These are phyloP conservation scores for Euphorbia pulcherrima DNA, from an alignment of 345 rosid genomes.

Conservation along the genomic window DNA sequence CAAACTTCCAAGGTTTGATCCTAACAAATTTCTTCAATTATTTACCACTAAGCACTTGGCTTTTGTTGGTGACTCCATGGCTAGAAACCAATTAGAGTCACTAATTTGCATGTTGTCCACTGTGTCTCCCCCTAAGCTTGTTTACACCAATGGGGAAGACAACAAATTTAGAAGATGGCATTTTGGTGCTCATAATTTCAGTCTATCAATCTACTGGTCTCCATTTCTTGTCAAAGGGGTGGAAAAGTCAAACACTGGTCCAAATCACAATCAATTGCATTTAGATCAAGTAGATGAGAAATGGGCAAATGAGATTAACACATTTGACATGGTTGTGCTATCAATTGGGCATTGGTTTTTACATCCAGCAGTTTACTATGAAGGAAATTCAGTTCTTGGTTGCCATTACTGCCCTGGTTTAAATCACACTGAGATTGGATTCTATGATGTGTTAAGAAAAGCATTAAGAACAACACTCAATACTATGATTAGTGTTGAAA, in stretches of 20 bases:
- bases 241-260: conserved; percentile 63
- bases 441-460: conserved; percentile 66
- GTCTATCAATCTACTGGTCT: conserved; percentile 81
- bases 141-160: conserved; percentile 64
- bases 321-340: conserved; percentile 52
- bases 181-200: conserved; percentile 51
- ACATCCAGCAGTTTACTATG: conserved; percentile 78
- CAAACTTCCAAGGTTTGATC: conserved; percentile 76
- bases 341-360: conserved; percentile 95
- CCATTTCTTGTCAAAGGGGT: conserved; percentile 83
- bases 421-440: conserved; percentile 74
- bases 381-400: conserved; percentile 61
- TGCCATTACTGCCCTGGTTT: conserved; percentile 76
- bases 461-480: conserved; percentile 62
- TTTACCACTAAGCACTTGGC: conserved; percentile 64
- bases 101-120: conserved; percentile 75
- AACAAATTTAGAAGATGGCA: conserved; percentile 76
- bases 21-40: conserved; percentile 56
- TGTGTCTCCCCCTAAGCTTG: conserved; percentile 50
- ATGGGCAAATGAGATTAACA: conserved; percentile 65
- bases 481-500: conserved; percentile 29
- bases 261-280: conserved; percentile 59
- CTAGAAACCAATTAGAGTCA: conserved; percentile 91
- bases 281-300: conserved; percentile 68
- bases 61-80: conserved; percentile 96